These are phyloP conservation scores for Leccinum fibrillosum DNA, from an alignment of 768 basidiomycete species.

Conservation along the genomic window DNA sequence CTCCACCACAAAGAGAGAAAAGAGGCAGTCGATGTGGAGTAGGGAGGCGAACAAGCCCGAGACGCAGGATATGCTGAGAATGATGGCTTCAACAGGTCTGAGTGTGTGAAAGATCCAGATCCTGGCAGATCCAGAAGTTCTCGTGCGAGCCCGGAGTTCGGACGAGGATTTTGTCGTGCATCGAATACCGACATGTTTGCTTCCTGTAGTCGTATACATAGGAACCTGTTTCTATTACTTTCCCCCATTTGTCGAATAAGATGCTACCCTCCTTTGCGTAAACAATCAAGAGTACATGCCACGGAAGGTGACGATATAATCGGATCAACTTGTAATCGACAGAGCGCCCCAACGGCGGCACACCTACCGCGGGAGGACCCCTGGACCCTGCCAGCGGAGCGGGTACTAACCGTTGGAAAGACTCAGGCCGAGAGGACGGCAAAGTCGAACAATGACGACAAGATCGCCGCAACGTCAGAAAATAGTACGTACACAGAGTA, in stretches of 20 bases:
- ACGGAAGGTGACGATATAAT: background rate
- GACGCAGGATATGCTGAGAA: slow-evolving; percentile 21
- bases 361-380: too few relatives aligned
- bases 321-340: background rate
- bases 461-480: too few relatives aligned
- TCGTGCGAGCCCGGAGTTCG: background rate
- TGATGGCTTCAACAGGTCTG: slow-evolving; percentile 1
- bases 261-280: background rate
- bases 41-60: slow-evolving; percentile 18
- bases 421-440: too few relatives aligned
- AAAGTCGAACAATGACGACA: too few relatives aligned
- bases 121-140: background rate
- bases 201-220: background rate
- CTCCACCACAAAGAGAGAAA: slow-evolving; percentile 12
- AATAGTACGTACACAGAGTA: too few relatives aligned
- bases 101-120: background rate
- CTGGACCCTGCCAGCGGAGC: too few relatives aligned
- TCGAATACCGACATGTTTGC: background rate
- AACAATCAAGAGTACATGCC: background rate
- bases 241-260: background rate
- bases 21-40: slow-evolving; percentile 13
- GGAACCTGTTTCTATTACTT: background rate
- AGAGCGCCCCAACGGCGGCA: background rate
- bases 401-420: too few relatives aligned
- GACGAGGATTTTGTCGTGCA: background rate